Conservation (phyloP, 176 grass and related monocot species). For the Rhynchospora pubera region DNA sequence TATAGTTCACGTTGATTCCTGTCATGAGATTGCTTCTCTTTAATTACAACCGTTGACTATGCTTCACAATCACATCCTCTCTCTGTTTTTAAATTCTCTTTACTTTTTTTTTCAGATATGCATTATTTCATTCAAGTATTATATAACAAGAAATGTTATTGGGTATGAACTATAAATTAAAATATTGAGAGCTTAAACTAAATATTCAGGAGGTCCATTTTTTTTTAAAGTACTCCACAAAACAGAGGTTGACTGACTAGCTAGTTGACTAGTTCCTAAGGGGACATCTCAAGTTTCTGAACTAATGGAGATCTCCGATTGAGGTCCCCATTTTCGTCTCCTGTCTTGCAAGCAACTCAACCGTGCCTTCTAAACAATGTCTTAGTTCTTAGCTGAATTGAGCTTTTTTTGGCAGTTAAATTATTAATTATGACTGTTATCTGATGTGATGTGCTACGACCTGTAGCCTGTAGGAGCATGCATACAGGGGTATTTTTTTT, state of each 20-base stretch:
- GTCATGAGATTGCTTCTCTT: background rate
- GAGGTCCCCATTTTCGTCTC: constrained; percentile 8
- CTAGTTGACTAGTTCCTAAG: background rate
- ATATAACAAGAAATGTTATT: background rate
- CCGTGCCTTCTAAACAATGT: constrained; percentile 19
- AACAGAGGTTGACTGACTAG: background rate
- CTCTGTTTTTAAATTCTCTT: background rate
- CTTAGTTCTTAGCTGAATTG: background rate
- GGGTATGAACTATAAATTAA: background rate
- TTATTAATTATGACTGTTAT: too few species aligned
- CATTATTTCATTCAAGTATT: background rate
- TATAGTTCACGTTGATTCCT: background rate
- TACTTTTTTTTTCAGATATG: background rate
- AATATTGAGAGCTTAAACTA: background rate
- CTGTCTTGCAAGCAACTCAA: constrained; percentile 22
- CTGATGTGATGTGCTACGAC: too few species aligned
- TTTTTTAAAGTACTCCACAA: background rate
- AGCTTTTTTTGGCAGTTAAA: too few species aligned
- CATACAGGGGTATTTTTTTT: too few species aligned
- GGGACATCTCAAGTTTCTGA: background rate
- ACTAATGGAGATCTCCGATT: background rate
- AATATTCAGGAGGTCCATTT: background rate
- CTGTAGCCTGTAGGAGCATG: too few species aligned
- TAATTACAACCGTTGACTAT: background rate
- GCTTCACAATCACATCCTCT: background rate